phyloP scores from a whole-genome alignment of 73 alveolate species.

The Effrenium voratum region DNA sequence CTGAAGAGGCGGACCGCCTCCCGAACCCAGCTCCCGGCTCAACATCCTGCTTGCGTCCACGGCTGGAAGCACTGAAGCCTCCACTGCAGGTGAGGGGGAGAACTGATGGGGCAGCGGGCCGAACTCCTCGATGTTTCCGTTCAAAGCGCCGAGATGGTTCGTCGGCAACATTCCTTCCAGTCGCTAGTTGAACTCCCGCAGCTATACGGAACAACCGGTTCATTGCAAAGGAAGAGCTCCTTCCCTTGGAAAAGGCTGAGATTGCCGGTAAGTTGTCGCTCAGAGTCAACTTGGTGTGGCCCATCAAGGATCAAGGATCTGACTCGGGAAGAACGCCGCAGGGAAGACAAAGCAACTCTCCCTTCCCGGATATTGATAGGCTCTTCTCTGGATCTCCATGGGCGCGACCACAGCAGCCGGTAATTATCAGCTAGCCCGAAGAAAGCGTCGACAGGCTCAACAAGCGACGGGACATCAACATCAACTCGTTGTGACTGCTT shows the following conservation, averaged over 20 bases:
- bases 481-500: not conserved
- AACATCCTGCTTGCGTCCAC: not conserved
- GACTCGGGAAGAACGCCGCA: not conserved
- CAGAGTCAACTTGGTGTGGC: not conserved
- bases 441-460: not conserved
- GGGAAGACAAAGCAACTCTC: slow-evolving; percentile 14
- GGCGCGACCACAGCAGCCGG: not conserved
- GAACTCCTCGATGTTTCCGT: not conserved
- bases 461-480: not conserved
- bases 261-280: slow-evolving; percentile 25
- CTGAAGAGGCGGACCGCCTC: not conserved
- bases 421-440: not conserved
- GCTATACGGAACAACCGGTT: not conserved
- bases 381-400: not conserved
- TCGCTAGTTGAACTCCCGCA: not conserved
- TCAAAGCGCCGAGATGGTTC: slow-evolving; percentile 17
- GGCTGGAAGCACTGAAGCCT: not conserved
- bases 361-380: slow-evolving; percentile 20
- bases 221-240: not conserved
- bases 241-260: not conserved
- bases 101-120: not conserved
- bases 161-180: slow-evolving; percentile 45
- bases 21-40: not conserved
- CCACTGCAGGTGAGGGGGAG: not conserved
- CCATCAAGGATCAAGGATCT: not conserved